phyloP scores from a whole-genome alignment of 2,329 filamentous ascomycete genomes.

The Diaporthe sp. region DNA sequence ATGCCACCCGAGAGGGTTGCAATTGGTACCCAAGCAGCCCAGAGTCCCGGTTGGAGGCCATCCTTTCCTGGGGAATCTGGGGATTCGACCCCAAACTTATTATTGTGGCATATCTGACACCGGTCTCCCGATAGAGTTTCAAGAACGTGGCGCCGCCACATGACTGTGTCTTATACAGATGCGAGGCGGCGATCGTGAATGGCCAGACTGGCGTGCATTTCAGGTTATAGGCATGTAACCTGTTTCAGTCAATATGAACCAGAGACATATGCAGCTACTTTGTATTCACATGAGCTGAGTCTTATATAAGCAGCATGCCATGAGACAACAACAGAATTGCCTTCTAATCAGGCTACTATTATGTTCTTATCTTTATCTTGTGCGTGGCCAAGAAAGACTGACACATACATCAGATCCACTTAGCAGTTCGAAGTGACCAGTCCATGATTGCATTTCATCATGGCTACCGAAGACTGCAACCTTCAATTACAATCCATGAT shows the following conservation, averaged over 20 bases:
- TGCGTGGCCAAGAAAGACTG: too few species aligned
- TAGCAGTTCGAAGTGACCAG: too few species aligned
- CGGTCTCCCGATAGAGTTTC: slow-evolving; percentile 2
- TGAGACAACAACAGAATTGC: background rate
- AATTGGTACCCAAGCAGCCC: slow-evolving; percentile 24
- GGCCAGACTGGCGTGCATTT: background rate
- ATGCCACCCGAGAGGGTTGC: slow-evolving; percentile 21
- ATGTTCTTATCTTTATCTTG: background rate
- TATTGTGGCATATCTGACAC: background rate
- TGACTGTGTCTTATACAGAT: background rate
- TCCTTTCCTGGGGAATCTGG: background rate
- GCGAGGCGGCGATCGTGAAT: background rate
- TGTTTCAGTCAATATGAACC: background rate
- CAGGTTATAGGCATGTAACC: background rate
- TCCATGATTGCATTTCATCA: too few species aligned
- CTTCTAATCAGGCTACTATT: background rate
- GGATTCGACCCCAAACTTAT: background rate
- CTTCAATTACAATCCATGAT: too few species aligned
- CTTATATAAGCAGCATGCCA: background rate
- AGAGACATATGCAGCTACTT: background rate
- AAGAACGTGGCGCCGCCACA: slow-evolving; percentile 21
- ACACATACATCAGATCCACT: too few species aligned
- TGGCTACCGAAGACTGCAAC: too few species aligned
- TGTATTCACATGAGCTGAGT: background rate
- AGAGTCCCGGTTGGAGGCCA: slow-evolving; percentile 23